Conservation (phyloP, 495 filamentous ascomycete genomes). For the Aspergillus nidulans region DNA sequence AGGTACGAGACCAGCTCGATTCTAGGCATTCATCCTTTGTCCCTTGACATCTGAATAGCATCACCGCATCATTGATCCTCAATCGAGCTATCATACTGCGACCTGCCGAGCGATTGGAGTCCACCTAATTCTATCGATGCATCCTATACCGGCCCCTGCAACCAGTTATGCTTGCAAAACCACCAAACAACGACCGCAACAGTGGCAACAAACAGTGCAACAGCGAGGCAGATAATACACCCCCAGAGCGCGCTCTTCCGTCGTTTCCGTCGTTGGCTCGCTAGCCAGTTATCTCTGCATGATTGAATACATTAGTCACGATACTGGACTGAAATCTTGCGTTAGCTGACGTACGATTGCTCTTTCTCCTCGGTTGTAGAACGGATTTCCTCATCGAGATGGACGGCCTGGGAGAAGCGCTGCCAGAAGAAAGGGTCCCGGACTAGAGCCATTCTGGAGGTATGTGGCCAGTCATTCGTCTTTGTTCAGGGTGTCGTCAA, state of each 20-base stretch:
- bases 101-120: no score
- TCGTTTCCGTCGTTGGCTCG: slow-evolving; percentile 30
- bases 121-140: no score
- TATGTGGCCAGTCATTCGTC: not conserved
- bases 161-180: slow-evolving; percentile 38
- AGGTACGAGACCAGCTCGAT: not conserved
- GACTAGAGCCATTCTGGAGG: slow-evolving; percentile 35
- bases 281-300: slow-evolving; percentile 30
- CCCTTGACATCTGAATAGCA: no score
- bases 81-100: no score
- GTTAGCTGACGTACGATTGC: slow-evolving; percentile 9
- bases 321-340: not conserved
- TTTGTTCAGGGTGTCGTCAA: no score
- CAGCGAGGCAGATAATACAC: slow-evolving; percentile 28
- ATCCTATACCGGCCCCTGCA: slow-evolving; percentile 9
- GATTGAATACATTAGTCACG: not conserved
- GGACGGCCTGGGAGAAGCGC: slow-evolving; percentile 57
- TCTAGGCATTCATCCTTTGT: no score
- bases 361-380: slow-evolving; percentile 12
- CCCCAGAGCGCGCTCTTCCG: slow-evolving; percentile 31
- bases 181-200: slow-evolving; percentile 34
- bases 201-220: slow-evolving; percentile 24
- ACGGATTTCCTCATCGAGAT: slow-evolving; percentile 40
- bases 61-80: no score
- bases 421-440: slow-evolving; percentile 61